Evolutionary conservation across 1,284 basidiomycete species (phyloP).

Genomic region (Moesziomyces aphidis): DNA sequence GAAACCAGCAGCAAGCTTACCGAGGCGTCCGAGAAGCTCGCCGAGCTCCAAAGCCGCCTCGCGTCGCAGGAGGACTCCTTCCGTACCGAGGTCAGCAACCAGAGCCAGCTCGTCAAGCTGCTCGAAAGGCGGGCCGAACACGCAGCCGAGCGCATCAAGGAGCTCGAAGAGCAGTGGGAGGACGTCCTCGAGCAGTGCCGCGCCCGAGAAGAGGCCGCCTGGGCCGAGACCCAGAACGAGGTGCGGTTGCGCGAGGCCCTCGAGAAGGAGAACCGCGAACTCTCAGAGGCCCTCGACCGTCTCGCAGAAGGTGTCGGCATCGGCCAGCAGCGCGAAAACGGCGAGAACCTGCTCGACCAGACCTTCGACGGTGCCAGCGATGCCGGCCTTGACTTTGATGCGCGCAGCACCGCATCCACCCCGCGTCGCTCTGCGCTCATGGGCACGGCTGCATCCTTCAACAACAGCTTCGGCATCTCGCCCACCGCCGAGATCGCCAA

Average conservation of each 20-base stretch:
- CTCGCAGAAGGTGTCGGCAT: constrained; percentile 64
- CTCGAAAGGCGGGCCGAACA: constrained; percentile 86
- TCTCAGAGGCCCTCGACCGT: constrained; percentile 62
- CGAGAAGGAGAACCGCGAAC: constrained; percentile 68
- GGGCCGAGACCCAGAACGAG: constrained; percentile 76
- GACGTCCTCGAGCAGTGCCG: constrained; percentile 78
- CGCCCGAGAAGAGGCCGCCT: constrained; percentile 75
- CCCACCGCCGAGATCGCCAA: constrained; percentile 84
- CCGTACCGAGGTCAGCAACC: constrained; percentile 77
- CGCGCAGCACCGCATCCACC: constrained; percentile 27
- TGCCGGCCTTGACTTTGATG: constrained; percentile 29
- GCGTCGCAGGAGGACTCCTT: constrained; percentile 84
- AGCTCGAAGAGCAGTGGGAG: constrained; percentile 82
- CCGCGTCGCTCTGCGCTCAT: constrained; percentile 28
- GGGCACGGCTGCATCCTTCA: constrained; percentile 41
- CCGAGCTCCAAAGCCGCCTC: constrained; percentile 78
- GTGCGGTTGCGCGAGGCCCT: constrained; percentile 67
- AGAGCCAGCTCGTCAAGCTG: constrained; percentile 79
- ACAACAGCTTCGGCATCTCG: constrained; percentile 46
- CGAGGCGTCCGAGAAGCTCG: constrained; percentile 77
- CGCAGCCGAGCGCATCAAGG: constrained; percentile 79
- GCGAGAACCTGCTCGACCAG: constrained; percentile 27
- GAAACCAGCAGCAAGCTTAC: constrained; percentile 77
- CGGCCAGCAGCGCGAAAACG: constrained; percentile 48
- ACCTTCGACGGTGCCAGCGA: constrained; percentile 33